Evolutionary conservation across 176 grass and related monocot species (phyloP).

Genomic region (Lolium perenne): DNA sequence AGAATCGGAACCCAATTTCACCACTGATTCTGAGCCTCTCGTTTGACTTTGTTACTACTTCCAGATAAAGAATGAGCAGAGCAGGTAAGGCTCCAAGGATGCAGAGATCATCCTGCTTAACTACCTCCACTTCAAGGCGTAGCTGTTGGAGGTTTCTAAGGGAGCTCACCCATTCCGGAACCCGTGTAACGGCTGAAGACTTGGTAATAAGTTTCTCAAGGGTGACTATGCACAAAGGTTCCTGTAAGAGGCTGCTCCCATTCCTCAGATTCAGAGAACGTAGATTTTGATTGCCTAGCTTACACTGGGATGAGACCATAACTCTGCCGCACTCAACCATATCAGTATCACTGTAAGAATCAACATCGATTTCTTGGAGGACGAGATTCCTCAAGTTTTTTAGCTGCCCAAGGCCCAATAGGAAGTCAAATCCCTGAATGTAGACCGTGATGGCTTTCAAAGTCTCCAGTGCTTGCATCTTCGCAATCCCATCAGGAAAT

Average conservation of each 20-base stretch:
- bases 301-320: too few relatives aligned
- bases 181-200: too few relatives aligned
- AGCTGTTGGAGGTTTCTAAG: not conserved
- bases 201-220: too few relatives aligned
- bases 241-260: too few relatives aligned
- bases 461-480: not conserved
- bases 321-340: too few relatives aligned
- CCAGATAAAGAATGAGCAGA: not conserved
- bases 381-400: not conserved
- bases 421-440: not conserved
- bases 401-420: not conserved
- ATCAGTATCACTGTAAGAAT: not conserved
- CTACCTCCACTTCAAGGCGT: accelerated
- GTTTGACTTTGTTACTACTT: accelerated
- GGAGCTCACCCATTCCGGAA: too few relatives aligned
- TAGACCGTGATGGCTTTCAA: not conserved
- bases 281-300: too few relatives aligned
- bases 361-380: not conserved
- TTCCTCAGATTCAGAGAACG: too few relatives aligned
- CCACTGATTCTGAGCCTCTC: not conserved
- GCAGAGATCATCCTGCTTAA: not conserved
- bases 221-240: too few relatives aligned
- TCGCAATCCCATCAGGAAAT: not conserved
- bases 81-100: not conserved
- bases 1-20: not conserved